Evolutionary conservation across 805 yeast genomes (phyloP).

Genomic region (Ogataea zsoltii): DNA sequence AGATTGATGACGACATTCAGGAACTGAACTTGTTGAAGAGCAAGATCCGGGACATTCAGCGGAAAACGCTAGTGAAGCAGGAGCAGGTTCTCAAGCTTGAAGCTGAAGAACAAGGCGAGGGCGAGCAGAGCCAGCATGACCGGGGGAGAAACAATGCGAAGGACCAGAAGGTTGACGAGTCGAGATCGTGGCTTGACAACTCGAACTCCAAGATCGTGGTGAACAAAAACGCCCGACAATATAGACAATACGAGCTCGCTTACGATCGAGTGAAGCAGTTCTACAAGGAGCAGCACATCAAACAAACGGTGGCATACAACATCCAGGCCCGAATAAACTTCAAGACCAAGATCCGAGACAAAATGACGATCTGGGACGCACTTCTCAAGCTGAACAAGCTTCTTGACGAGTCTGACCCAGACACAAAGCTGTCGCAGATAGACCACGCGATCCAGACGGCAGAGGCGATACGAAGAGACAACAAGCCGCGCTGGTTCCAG

Average conservation of each 20-base stretch:
- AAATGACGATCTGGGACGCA: slow-evolving; percentile 75
- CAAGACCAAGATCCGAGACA: slow-evolving; percentile 64
- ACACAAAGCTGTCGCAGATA: slow-evolving; percentile 70
- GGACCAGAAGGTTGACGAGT: background rate
- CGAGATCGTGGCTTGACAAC: slow-evolving; percentile 26
- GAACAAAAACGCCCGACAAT: slow-evolving; percentile 35
- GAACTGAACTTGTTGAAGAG: slow-evolving; percentile 39
- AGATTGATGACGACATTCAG: slow-evolving; percentile 46
- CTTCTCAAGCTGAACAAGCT: slow-evolving; percentile 58
- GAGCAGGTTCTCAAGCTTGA: slow-evolving; percentile 11
- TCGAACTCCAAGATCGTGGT: slow-evolving; percentile 22
- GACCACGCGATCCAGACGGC: slow-evolving; percentile 79
- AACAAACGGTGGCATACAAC: slow-evolving; percentile 72
- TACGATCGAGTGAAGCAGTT: slow-evolving; percentile 66
- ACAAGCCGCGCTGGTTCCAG: slow-evolving; percentile 76
- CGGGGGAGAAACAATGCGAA: background rate
- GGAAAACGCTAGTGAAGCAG: slow-evolving; percentile 16
- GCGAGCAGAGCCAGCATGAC: too few species aligned
- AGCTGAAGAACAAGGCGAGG: too few species aligned
- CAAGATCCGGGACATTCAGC: slow-evolving; percentile 27
- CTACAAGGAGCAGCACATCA: slow-evolving; percentile 66
- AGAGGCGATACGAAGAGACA: slow-evolving; percentile 67
- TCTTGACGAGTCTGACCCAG: slow-evolving; percentile 74
- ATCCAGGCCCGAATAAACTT: slow-evolving; percentile 71
- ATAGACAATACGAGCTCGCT: slow-evolving; percentile 68